phyloP scores from a whole-genome alignment of 192 early-diverging fungal species.

The Gamsiella multidivaricata region DNA sequence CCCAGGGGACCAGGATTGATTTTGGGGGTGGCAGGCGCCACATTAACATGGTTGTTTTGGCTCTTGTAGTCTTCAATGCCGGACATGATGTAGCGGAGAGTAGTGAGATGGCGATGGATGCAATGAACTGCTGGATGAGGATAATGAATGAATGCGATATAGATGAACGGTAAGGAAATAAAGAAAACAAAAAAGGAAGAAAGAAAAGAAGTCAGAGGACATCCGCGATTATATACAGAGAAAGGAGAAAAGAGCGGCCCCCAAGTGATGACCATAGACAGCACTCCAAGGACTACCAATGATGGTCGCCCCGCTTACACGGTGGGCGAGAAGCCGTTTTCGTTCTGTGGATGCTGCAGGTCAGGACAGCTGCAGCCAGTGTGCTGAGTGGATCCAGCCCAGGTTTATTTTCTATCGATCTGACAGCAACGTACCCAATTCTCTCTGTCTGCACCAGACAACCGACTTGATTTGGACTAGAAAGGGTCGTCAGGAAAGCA shows the following conservation, averaged over 20 bases:
- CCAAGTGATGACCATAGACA: too few species aligned
- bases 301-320: too few species aligned
- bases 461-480: too few species aligned
- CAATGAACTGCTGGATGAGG: neutral
- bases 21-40: constrained; percentile 47
- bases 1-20: constrained; percentile 75
- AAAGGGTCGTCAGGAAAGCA: too few species aligned
- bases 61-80: constrained; percentile 18
- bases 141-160: neutral
- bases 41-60: constrained; percentile 4
- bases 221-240: neutral
- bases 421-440: too few species aligned
- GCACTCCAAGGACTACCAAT: too few species aligned
- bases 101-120: neutral
- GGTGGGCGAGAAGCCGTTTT: too few species aligned
- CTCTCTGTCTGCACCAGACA: too few species aligned
- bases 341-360: too few species aligned
- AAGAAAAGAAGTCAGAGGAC: constrained; percentile 4
- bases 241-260: neutral
- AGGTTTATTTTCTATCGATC: too few species aligned
- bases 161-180: neutral
- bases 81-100: constrained; percentile 4
- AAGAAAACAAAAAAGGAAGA: neutral
- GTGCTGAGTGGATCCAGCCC: too few species aligned
- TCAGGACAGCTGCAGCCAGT: too few species aligned